Conservation (phyloP, 352 stramenopile genomes). For the Pythium vanterpoolii region DNA sequence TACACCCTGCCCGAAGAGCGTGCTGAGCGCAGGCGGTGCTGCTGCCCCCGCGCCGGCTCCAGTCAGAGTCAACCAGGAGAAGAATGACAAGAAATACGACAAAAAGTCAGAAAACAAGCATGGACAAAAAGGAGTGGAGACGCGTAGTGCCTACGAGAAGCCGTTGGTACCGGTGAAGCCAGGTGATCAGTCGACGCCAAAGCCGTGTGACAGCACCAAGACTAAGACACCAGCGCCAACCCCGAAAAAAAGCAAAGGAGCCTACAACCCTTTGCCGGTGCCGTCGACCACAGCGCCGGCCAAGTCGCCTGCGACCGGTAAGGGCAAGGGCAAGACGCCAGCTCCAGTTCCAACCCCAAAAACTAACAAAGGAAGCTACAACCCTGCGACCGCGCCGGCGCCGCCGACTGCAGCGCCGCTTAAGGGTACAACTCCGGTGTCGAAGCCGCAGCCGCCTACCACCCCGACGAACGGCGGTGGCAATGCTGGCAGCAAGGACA, state of each 20-base stretch:
- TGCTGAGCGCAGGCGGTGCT: slow-evolving; percentile 1
- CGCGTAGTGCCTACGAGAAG: background rate
- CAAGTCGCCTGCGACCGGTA: background rate
- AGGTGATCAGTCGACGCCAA: background rate
- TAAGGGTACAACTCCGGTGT: background rate
- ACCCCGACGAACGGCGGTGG: background rate
- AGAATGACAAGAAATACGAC: slow-evolving; percentile 14
- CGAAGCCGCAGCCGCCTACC: background rate
- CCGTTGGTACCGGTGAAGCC: background rate
- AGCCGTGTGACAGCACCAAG: slow-evolving; percentile 12
- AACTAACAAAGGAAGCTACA: background rate
- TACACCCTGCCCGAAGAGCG: slow-evolving; percentile 23
- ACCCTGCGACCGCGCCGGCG: background rate
- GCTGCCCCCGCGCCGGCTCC: background rate
- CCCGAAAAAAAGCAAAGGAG: background rate
- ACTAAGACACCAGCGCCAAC: slow-evolving; percentile 4
- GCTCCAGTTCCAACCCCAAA: background rate
- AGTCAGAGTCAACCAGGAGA: background rate
- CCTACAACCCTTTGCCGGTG: background rate
- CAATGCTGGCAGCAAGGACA: slow-evolving; percentile 2
- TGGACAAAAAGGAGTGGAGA: background rate
- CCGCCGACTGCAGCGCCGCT: background rate
- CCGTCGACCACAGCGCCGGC: background rate
- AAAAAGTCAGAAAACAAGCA: slow-evolving; percentile 6
- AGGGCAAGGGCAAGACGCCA: background rate